phyloP scores from a whole-genome alignment of 163 green algal genomes.

The Chlamydomonas reinhardtii region DNA sequence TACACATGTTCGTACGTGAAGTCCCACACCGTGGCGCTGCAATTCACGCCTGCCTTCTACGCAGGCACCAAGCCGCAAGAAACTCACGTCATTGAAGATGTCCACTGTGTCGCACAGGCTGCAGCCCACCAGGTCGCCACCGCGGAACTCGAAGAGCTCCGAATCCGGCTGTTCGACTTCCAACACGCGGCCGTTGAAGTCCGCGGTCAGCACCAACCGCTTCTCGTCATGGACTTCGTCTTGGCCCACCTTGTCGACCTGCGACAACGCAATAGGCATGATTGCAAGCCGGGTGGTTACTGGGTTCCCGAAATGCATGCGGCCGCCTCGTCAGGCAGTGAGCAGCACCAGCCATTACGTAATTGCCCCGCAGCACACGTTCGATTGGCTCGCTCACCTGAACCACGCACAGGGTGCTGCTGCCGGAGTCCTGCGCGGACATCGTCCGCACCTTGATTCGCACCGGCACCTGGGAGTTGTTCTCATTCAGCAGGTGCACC shows the following conservation, averaged over 20 bases:
- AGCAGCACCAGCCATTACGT: too few species aligned
- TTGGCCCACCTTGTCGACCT: conserved; percentile 8
- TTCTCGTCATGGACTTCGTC: conserved; percentile 33
- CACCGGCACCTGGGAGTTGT: conserved; percentile 12
- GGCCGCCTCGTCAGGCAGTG: too few species aligned
- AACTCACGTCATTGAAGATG: conserved; percentile 14
- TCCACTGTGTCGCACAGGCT: conserved; percentile 39
- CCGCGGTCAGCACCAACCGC: conserved; percentile 26
- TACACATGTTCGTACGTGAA: too few species aligned
- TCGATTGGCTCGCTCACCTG: not conserved
- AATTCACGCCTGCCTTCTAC: too few species aligned
- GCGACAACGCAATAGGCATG: not conserved
- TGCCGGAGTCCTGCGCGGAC: not conserved
- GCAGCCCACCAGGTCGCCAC: not conserved
- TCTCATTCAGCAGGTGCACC: conserved; percentile 35
- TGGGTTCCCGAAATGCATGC: too few species aligned
- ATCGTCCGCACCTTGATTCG: not conserved
- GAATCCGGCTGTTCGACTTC: not conserved
- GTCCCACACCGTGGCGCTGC: too few species aligned
- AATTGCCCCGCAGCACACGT: not conserved
- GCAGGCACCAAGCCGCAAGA: too few species aligned
- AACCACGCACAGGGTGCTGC: not conserved
- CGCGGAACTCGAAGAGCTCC: conserved; percentile 12
- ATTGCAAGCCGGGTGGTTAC: too few species aligned
- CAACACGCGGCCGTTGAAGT: conserved; percentile 21